Conservation (phyloP, 495 filamentous ascomycete species). For the Penicillium coprophilum region DNA sequence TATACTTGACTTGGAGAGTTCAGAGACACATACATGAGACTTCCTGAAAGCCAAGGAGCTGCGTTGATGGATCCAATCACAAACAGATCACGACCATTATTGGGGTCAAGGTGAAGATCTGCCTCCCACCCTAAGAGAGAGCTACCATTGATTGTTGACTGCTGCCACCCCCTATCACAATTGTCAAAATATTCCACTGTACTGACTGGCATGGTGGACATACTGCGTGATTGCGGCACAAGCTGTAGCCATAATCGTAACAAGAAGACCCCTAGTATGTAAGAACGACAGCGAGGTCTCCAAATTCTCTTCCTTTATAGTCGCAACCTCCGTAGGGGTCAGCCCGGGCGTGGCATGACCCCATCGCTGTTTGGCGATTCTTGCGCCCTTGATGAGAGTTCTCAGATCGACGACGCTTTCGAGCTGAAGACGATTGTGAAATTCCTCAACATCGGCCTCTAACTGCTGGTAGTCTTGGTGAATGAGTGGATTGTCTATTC, state of each 20-base stretch:
- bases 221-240: constrained; percentile 35
- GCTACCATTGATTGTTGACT: constrained; percentile 67
- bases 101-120: constrained; percentile 38
- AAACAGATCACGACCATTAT: constrained; percentile 16
- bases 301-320: not conserved
- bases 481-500: not conserved
- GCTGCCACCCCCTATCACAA: constrained; percentile 56
- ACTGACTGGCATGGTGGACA: constrained; percentile 4
- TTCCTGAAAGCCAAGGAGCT: constrained; percentile 31
- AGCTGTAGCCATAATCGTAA: constrained; percentile 26
- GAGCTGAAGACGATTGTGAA: constrained; percentile 8
- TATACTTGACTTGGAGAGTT: too few species aligned
- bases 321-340: not conserved
- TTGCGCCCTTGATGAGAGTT: constrained; percentile 18
- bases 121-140: constrained; percentile 57
- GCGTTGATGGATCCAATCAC: constrained; percentile 43
- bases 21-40: constrained; percentile 30
- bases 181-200: not conserved
- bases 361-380: constrained; percentile 3
- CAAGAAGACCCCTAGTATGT: constrained; percentile 25
- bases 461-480: not conserved
- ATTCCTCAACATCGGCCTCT: constrained; percentile 12
- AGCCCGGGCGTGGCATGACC: not conserved
- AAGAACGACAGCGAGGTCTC: constrained; percentile 10
- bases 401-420: constrained; percentile 11